Conservation (phyloP, 441 rosid genomes). For the Adansonia rubrostipa region DNA sequence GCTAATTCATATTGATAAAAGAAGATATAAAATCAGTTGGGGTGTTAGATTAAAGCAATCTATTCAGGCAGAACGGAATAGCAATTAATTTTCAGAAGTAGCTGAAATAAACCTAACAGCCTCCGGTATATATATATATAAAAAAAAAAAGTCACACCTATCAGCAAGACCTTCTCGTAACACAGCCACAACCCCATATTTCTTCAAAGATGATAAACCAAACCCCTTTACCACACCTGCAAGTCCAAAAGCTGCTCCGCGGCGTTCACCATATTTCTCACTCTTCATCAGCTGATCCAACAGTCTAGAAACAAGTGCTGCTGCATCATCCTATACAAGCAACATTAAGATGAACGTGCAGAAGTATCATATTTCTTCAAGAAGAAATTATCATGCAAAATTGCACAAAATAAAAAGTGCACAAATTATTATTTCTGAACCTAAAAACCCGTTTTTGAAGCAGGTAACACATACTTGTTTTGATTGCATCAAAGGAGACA, state of each 20-base stretch:
- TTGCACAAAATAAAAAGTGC: constrained; percentile 2
- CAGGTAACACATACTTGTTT: constrained; percentile 63
- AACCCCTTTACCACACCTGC: constrained; percentile 95
- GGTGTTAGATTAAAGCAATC: background rate
- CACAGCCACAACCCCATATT: constrained; percentile 64
- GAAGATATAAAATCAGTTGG: background rate
- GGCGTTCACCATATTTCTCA: constrained; percentile 97
- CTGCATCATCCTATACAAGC: constrained; percentile 74
- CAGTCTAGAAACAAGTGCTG: constrained; percentile 71
- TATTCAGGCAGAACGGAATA: background rate
- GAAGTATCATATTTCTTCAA: background rate
- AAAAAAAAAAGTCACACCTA: constrained; percentile 55
- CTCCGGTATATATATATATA: background rate
- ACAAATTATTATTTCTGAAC: constrained; percentile 1
- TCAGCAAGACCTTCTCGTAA: constrained; percentile 77
- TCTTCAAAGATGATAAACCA: constrained; percentile 91
- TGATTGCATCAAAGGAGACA: constrained; percentile 89
- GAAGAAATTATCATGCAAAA: constrained; percentile 12
- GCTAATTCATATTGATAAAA: background rate
- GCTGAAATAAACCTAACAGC: background rate
- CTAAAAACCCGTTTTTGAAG: constrained; percentile 19
- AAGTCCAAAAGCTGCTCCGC: constrained; percentile 99
- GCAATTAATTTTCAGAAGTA: background rate
- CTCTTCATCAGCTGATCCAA: constrained; percentile 89
- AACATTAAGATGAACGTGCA: constrained; percentile 25